phyloP scores from a whole-genome alignment of 306 rosid species.

The Quercus gilva region DNA sequence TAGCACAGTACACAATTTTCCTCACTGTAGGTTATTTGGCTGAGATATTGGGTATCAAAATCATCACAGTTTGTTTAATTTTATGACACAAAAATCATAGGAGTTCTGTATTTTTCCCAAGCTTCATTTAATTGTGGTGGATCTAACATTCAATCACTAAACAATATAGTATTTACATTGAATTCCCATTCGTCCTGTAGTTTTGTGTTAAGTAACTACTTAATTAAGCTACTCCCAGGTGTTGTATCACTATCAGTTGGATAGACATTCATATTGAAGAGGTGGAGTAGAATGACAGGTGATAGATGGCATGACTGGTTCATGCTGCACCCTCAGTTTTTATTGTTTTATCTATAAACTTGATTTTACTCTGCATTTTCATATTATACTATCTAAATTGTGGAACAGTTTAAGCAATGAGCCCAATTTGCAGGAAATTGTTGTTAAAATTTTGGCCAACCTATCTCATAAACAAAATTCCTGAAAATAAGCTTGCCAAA shows the following conservation, averaged over 20 bases:
- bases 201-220: neutral
- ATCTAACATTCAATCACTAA: neutral
- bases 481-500: neutral
- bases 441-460: neutral
- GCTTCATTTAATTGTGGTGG: neutral
- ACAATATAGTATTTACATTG: neutral
- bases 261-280: conserved; percentile 1
- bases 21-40: neutral
- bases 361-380: neutral
- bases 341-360: neutral
- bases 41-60: neutral
- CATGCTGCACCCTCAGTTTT: neutral
- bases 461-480: neutral
- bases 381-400: neutral
- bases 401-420: neutral
- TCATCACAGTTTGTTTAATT: neutral
- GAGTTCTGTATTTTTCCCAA: neutral
- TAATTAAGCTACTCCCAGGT: neutral
- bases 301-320: neutral
- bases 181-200: neutral
- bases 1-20: neutral
- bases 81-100: neutral
- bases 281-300: neutral
- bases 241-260: neutral
- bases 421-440: neutral